Base-by-base conservation (phyloP, 257 asterid species). In the Voacanga thouarsii region DNA sequence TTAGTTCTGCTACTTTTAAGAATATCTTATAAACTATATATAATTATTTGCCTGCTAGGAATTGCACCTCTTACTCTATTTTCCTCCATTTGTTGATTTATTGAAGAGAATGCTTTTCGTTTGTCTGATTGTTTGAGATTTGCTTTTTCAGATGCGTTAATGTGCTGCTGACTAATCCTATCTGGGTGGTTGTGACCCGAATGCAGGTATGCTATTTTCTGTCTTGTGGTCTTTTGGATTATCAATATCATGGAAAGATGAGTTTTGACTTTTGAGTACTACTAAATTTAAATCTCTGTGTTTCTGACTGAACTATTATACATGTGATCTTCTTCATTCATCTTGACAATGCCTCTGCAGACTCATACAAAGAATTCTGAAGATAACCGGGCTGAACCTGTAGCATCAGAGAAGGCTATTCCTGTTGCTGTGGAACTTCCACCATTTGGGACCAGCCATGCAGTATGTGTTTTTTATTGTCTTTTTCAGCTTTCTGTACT, bases 111-210 rank as follows among this genome's bases (percentile, higher is more conserved):
- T 64, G 64, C 85, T 39, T 57, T 79, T 53, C 47, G 41, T 50
- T 75, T 59, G 16, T 24, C 76, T 49, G 26, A 85, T 65, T 28
- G 72, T 71, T 30, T 74, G 75, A 65, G 49, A 71, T 79, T 74
- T 82, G 73, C 71, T 76, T 64, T 74, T 80, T 19, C 81, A 95
- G 98, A 91, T 95, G 99, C 71, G 92, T 91, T 68, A 95, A 95
- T 85, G 99, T 95, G 80, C 91, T 95, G 89, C 91, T 95, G 82
- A 95, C 98, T 28, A 92, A 87, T 89, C 99, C 99, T 79, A 92
- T 95, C 55, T 95, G 99, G 99, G 92, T 95, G 79, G 93, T 95
- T 64, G 99, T 95, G 86, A 95, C 96, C 50, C 94, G 99, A 83
- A 95, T 95, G 99, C 99, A 95, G 97, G 99, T 91, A 82, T 76